Conservation (phyloP, 2,329 filamentous ascomycete genomes). For the Claviceps pusilla region DNA sequence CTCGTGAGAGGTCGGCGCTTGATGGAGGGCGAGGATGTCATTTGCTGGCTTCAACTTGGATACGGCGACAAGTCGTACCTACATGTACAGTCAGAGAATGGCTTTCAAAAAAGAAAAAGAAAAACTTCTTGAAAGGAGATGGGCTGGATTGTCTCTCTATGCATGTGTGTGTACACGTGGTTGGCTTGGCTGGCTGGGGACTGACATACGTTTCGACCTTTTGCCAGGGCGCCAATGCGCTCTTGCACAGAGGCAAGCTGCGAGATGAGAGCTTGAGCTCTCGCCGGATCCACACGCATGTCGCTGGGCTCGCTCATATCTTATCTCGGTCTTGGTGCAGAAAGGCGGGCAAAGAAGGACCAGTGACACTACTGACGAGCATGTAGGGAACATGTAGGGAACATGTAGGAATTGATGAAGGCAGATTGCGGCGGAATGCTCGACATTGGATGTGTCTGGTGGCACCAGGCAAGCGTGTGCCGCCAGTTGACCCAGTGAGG, state of each 20-base stretch:
- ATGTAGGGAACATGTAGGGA: no score
- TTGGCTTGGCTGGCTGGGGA: no score
- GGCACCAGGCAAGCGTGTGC: no score
- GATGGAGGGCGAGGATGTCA: slow-evolving; percentile 75
- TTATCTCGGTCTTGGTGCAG: slow-evolving; percentile 11
- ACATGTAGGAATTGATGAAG: neutral
- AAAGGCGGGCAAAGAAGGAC: neutral
- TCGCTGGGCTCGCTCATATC: slow-evolving; percentile 27
- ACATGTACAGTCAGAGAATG: neutral
- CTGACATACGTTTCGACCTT: slow-evolving; percentile 37
- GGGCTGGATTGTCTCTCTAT: neutral
- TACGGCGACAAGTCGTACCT: slow-evolving; percentile 82
- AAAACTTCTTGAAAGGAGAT: neutral
- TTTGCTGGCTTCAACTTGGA: slow-evolving; percentile 90
- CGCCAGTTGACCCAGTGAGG: no score
- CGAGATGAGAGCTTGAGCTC: slow-evolving; percentile 46
- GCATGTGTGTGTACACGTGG: no score
- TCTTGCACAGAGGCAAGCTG: slow-evolving; percentile 47
- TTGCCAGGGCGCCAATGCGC: slow-evolving; percentile 38
- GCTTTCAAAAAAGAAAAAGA: neutral
- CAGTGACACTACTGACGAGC: no score
- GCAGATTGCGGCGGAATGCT: no score
- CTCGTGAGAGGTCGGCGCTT: slow-evolving; percentile 39
- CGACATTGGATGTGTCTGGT: no score
- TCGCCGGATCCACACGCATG: slow-evolving; percentile 48